A percentile compares a stretch with the other conserved stretches of the same genome.
phyloP scores from a whole-genome alignment of 2,329 filamentous ascomycete genomes.

The Diaporthe ilicicola region DNA sequence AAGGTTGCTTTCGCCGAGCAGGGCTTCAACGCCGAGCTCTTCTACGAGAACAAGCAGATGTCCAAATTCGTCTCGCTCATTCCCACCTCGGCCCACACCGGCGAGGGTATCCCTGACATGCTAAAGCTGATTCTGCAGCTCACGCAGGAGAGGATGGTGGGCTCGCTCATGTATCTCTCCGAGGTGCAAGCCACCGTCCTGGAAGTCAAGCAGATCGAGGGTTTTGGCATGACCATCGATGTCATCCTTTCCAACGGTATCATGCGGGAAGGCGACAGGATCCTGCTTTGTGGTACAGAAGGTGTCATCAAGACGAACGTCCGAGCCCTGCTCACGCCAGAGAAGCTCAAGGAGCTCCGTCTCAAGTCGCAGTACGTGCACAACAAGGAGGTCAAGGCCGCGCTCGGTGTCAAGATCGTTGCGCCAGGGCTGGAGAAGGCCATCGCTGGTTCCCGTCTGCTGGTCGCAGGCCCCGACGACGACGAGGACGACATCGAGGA shows the following conservation, averaged over 20 bases:
- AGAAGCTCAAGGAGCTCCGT: constrained; percentile 90
- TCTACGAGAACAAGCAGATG: constrained; percentile 98
- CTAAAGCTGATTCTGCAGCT: constrained; percentile 92
- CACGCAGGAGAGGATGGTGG: constrained; percentile 97
- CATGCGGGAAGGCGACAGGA: constrained; percentile 89
- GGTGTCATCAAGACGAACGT: constrained; percentile 96
- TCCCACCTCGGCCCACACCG: constrained; percentile 97
- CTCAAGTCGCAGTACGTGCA: constrained; percentile 97
- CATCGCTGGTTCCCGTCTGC: constrained; percentile 92
- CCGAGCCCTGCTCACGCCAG: constrained; percentile 90
- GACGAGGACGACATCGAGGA: constrained; percentile 97
- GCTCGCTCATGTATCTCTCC: constrained; percentile 96
- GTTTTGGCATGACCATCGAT: constrained; percentile 98
- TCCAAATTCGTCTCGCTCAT: constrained; percentile 93
- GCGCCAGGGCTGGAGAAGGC: constrained; percentile 95
- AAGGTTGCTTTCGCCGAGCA: constrained; percentile 96
- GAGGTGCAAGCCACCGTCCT: constrained; percentile 98
- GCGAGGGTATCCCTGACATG: constrained; percentile 98
- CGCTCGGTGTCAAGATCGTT: constrained; percentile 98
- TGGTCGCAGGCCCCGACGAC: constrained; percentile 93
- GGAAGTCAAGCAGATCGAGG: constrained; percentile 98
- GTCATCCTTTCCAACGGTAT: constrained; percentile 97
- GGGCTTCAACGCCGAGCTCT: constrained; percentile 97
- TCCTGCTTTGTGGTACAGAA: constrained; percentile 96
- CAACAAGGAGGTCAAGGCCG: constrained; percentile 99